These are phyloP conservation scores for Arthrinium puccinioides DNA, from an alignment of 2,329 filamentous ascomycete species.

Conservation along the genomic window DNA sequence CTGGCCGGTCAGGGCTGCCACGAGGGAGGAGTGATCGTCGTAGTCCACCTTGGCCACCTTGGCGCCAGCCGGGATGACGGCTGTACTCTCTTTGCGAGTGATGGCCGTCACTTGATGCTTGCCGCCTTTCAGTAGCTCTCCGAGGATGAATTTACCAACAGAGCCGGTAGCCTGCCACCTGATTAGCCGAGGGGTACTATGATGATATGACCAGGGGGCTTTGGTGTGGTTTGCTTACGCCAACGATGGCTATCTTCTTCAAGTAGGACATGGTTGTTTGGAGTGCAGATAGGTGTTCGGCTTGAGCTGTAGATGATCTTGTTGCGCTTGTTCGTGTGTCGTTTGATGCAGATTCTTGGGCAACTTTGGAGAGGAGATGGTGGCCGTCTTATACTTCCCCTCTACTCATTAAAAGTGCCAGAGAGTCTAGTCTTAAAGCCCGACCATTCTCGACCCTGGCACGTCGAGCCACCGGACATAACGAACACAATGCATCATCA, in stretches of 20 bases:
- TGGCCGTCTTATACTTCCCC: no score
- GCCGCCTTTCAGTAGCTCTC: constrained; percentile 35
- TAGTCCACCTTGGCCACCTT: constrained; percentile 36
- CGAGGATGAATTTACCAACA: constrained; percentile 29
- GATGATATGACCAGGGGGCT: no score
- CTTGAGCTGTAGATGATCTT: no score
- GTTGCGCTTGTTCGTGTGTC: no score
- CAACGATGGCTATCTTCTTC: constrained; percentile 37
- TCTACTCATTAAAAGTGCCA: no score
- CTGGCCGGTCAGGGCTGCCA: constrained; percentile 43
- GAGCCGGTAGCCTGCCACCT: constrained; percentile 32
- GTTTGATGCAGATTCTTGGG: no score
- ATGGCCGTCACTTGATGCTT: constrained; percentile 45
- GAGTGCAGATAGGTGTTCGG: no score
- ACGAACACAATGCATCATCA: no score
- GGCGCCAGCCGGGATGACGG: constrained; percentile 35
- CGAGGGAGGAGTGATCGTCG: constrained; percentile 32
- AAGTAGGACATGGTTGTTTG: constrained; percentile 24
- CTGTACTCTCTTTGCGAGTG: constrained; percentile 29
- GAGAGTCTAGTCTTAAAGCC: no score
- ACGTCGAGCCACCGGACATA: no score
- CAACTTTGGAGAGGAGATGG: no score
- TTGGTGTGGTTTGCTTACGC: constrained; percentile 27
- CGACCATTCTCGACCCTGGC: no score
- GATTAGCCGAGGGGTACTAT: constrained; percentile 1